Evolutionary conservation across 306 rosid genomes (phyloP).

Genomic region (Rosa persica): DNA sequence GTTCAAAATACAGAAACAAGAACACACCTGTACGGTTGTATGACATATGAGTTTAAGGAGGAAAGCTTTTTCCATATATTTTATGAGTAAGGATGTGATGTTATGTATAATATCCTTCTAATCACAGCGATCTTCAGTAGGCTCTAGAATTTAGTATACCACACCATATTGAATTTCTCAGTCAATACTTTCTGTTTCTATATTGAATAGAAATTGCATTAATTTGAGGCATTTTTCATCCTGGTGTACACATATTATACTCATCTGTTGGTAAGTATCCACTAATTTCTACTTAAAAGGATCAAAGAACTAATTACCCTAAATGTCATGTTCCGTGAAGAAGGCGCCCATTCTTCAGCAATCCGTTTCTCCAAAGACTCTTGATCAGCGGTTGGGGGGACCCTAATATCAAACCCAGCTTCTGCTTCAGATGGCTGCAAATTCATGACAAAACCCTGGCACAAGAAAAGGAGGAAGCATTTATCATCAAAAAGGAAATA

Average conservation of each 20-base stretch:
- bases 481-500: not conserved
- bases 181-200: not conserved
- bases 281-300: not conserved
- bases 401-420: conserved; percentile 90
- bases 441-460: conserved; percentile 97
- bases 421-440: conserved; percentile 98
- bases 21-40: not conserved
- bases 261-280: not conserved
- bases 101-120: not conserved
- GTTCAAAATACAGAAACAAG: not conserved
- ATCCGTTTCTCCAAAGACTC: conserved; percentile 33
- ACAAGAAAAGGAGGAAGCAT: conserved; percentile 18
- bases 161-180: not conserved
- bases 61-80: not conserved
- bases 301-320: conserved; percentile 35
- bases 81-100: not conserved
- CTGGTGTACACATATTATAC: not conserved
- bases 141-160: not conserved
- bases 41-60: not conserved
- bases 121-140: not conserved
- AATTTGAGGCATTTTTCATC: not conserved
- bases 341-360: conserved; percentile 40
- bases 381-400: conserved; percentile 73
- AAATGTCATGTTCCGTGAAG: conserved; percentile 76
- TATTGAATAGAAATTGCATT: not conserved